Base-by-base conservation (phyloP, 257 asterid genomes). In the Vinca minor region DNA sequence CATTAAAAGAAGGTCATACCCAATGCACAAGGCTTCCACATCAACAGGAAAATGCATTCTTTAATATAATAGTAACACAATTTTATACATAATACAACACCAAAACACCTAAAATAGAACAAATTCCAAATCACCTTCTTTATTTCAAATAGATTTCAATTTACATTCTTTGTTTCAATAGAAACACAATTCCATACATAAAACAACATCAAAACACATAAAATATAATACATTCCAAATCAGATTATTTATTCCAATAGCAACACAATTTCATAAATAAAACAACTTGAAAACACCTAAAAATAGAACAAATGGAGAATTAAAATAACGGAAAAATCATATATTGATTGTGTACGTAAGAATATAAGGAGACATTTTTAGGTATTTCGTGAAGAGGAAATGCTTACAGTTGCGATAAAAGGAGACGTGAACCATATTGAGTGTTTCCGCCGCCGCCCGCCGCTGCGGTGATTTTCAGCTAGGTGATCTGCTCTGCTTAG, bases 361-460 rank as follows among this genome's bases (percentile, higher is more conserved):
- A 28, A 15, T 20, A 38, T n/a, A 34, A 3, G 32, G 20, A 60
- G 44, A 15, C 34, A 38, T n/a, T 35, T 23, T 20, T 20, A 38
- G 46, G 36, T 36, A 14, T 39, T 4, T 8, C 5, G 6, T 15
- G 8, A 28, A 50, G 34, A 5, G 4, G 11, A 4, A 63, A 65
- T 49, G 17, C 78, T 68, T 75, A 78, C 83, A 78, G 69, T 78
- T 78, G 41, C 83, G 76, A 44, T 78, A 78, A 57, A 78, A 78
- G 2, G 59, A 20, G 41, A 78, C 83, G 78, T 74, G 77, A 68
- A 78, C 80, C 78, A 78, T 78, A 0, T 6, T n/a, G n/a, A n/a
- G n/a, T n/a, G n/a, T 66, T 29, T 49, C 21, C n/a, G 32, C 12
- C 26, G 28, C 25, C 11, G 31, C 54, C 52, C 36, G 56, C 52